Base-by-base conservation (phyloP, 2,329 filamentous ascomycete species). In the Fusarium protoensiforme region DNA sequence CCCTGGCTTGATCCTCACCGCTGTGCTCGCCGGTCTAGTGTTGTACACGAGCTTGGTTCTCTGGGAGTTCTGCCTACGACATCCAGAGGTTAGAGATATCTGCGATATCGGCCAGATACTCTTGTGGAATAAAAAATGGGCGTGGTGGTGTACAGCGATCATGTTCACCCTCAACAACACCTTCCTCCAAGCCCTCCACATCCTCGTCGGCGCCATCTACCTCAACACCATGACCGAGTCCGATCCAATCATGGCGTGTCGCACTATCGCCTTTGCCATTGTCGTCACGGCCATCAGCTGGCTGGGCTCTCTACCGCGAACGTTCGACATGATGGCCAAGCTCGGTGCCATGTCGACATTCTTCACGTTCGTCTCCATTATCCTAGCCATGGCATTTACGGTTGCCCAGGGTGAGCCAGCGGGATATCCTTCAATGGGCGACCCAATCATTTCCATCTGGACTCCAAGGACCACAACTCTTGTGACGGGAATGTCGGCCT, bases 111-210 rank as follows among this genome's bases (percentile, higher is more conserved):
- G 94, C 13, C 94, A 97, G 82, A 95, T 95, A 88, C 89, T 98
- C 24, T 97, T 97, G 83, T 96, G 92, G 91, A 92, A 92, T 74
- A 90, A 93, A 79, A 90, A 88, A 69, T 93, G 92, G 89, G 89
- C 88, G 2, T 91, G 89, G 89, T 91, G 87, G 80, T 85, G 84
- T 48, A 92, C 90, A 0, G 94, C 94, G 1, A 83, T 93, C 80
- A 97, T 98, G 94, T 98, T 98, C 81, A 84, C 97, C 46, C 82
- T 98, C 73, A 98, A 98, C 87, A 98, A 98, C 80, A 97, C 94
- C 43, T 96, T 96, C 80, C 96, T 96, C 75, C 92, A 94, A 82
- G 91, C 88, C 78, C 76, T 97, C 43, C 95, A 97, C 79, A 93
- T 95, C 71, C 87, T 97, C 57, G 91, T 94, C 2, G 94, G 93